These are phyloP conservation scores for Radiomyces spectabilis DNA, from an alignment of 192 early-diverging fungal genomes.

Conservation along the genomic window DNA sequence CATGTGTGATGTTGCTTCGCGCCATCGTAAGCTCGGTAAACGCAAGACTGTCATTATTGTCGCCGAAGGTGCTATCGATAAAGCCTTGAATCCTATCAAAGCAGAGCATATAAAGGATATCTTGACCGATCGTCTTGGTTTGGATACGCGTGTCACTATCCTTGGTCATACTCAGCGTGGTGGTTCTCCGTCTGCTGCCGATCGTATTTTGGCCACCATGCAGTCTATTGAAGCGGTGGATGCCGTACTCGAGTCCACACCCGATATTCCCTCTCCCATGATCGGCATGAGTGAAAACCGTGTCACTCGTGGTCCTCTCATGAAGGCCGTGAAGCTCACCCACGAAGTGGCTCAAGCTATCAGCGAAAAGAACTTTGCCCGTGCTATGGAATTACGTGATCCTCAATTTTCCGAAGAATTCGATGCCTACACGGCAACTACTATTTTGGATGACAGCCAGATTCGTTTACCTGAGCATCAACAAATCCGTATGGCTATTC, in stretches of 20 bases:
- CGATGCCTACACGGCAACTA: slow-evolving; percentile 55
- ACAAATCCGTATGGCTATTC: slow-evolving; percentile 79
- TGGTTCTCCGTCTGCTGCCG: slow-evolving; percentile 82
- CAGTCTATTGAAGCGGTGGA: slow-evolving; percentile 94
- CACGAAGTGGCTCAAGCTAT: slow-evolving; percentile 84
- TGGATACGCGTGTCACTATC: slow-evolving; percentile 92
- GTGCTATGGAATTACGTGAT: slow-evolving; percentile 87
- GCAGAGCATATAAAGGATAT: slow-evolving; percentile 78
- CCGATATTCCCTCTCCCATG: slow-evolving; percentile 83
- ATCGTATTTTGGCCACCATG: slow-evolving; percentile 88
- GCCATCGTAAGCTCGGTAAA: slow-evolving; percentile 75
- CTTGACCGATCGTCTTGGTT: slow-evolving; percentile 64
- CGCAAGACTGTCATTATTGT: slow-evolving; percentile 94
- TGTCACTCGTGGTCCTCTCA: slow-evolving; percentile 76
- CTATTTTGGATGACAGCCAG: slow-evolving; percentile 30
- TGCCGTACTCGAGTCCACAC: slow-evolving; percentile 77
- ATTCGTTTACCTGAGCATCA: slow-evolving; percentile 27
- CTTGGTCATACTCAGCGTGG: slow-evolving; percentile 96
- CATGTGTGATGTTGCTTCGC: slow-evolving; percentile 62
- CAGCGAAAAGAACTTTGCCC: slow-evolving; percentile 68
- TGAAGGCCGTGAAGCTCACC: slow-evolving; percentile 90
- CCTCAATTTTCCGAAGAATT: slow-evolving; percentile 70
- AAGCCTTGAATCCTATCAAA: slow-evolving; percentile 80
- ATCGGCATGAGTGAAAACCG: slow-evolving; percentile 91
- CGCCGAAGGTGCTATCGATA: slow-evolving; percentile 92